Base-by-base conservation (phyloP, 495 filamentous ascomycete species). In the Massariosphaeria phaeospora region DNA sequence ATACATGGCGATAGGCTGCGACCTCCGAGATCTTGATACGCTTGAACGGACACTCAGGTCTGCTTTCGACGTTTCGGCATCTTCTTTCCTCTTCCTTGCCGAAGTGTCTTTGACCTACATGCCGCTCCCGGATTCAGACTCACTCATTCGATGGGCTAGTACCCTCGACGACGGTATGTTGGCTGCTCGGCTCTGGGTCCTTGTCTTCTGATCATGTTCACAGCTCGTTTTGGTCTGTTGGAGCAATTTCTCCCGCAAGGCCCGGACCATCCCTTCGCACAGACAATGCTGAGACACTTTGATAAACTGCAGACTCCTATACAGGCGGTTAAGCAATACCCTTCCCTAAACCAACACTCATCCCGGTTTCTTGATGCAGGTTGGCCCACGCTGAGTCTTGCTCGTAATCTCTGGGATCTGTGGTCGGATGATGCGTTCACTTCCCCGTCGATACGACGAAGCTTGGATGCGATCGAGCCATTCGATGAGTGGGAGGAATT, bases 401-500 rank as follows among this genome's bases (percentile, higher is more conserved):
- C 71, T 73, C 91, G 88, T 82, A 79, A 86, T 52, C 72, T 91
- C 20, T 96, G 91, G 91, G 79, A 88, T 50, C 71, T 91, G 20
- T 96, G 90, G 90, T 79, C 76, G 13, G 77, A 84, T 52, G 70
- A 80, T 2, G 69, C 67, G 9, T 85, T 87, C 58, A 62, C 94
- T 15, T 70, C 72, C 2, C 61, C 73, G 1, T 70, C 72, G 0
- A 75, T 84, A 39, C 75, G 84, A 48, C 67, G 59, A 13, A 61
- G 64, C 21, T 69, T 95, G 20, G 84, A 95, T 52, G 63, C 64
- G 0, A 66, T 86, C 25, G 91, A 96, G 66, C 82, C 84, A 17
- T 96, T 96, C 66, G 91, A 96, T 69, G 90, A 96, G 70, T 96
- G 88, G 89, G 91, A 96, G 69, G 91, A 96, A 57, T 89, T 95